Base-by-base conservation (phyloP, 2,329 filamentous ascomycete genomes). In the Anisogramma anomala region DNA sequence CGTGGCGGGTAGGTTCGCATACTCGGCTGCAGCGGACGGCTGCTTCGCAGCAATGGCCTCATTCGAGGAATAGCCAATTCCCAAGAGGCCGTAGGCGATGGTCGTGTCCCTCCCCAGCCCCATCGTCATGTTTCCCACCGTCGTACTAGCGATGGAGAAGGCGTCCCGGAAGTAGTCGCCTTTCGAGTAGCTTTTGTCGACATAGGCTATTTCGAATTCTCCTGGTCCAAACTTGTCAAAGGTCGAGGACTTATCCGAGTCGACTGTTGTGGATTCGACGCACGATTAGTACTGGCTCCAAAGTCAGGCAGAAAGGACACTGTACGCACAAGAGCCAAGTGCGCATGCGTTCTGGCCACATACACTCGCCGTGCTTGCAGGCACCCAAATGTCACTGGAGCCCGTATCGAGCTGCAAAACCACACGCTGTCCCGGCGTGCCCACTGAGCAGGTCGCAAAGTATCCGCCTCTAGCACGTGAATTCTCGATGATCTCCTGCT, bases 311-410 rank as follows among this genome's bases (percentile, higher is more conserved):
- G 49, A 56, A 52, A 59, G 10, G 51, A 49, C 8, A 54, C 52
- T 0, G 18, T 10, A 52, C 67, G 58, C 56, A 72, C 68, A 74
- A 43, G 59, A 63, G 46, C 71, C 69, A 31, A 66, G 51, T 13
- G 54, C 53, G 45, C 68, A 71, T 7, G 62, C 62, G 6, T 45
- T 46, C 9, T 45, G 4, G 36, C 40, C 44, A 53, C 71, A 74
- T 10, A 68, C 61, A 25, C 45, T 46, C 1, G 66, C 58, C 4
- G 41, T 36, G 43, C 51, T 55, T 32, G 58, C 56, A 11, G 69
- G 67, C 28, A 80, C 66, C 77, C 77, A 81, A 17, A 76, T 68
- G 58, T 82, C 77, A 46, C 74, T 78, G 52, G 74, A 79, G 31
- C 76, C 77, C 0, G 77, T 81, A 56, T 81, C 77, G 33, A 81